phyloP scores from a whole-genome alignment of 495 filamentous ascomycete genomes.

The Lentithecium fluviatile region DNA sequence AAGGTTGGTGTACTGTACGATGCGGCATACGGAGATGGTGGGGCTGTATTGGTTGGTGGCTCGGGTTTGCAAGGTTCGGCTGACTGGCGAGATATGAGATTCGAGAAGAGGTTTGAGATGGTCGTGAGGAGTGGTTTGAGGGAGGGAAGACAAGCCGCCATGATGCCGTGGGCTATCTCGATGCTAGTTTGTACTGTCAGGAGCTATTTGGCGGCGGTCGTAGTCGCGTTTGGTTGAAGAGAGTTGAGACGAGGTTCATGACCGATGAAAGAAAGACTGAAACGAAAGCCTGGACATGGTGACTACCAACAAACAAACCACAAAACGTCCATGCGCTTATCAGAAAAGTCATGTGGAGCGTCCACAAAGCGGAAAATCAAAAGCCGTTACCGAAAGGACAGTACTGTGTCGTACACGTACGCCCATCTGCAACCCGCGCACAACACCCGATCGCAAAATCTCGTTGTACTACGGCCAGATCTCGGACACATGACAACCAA shows the following conservation, averaged over 20 bases:
- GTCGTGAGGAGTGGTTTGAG: conserved; percentile 8
- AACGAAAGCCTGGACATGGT: neutral
- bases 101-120: neutral
- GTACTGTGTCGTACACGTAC: conserved; percentile 1
- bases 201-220: neutral
- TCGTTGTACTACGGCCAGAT: neutral
- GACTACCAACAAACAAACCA: neutral
- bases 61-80: too few species aligned
- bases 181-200: neutral
- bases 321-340: neutral
- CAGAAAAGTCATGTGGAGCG: neutral
- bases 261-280: neutral
- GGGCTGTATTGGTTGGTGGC: neutral
- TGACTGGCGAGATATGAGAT: neutral
- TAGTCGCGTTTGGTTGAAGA: too few species aligned
- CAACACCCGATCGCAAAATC: neutral
- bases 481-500: neutral
- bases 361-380: neutral
- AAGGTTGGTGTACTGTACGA: neutral
- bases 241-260: neutral
- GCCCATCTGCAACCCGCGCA: conserved; percentile 3
- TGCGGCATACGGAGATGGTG: neutral
- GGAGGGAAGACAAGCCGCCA: conserved; percentile 7
- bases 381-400: neutral
- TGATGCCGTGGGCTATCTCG: conserved; percentile 7